Conservation (phyloP, 2,329 filamentous ascomycete species). For the Microsporum audouinii region DNA sequence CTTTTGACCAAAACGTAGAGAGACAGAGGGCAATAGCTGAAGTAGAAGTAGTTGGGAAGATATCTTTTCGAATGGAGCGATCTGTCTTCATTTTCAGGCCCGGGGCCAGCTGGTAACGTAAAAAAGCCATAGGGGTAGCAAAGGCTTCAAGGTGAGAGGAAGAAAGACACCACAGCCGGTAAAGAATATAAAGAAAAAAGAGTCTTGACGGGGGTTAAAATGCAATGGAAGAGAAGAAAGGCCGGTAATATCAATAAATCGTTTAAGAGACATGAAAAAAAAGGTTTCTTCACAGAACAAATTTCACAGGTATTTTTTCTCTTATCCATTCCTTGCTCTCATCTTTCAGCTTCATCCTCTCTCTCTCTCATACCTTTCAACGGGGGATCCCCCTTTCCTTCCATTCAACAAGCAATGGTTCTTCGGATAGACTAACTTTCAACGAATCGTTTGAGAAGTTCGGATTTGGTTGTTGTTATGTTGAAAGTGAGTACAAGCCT, state of each 20-base stretch:
- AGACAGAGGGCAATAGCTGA: not conserved
- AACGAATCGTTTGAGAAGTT: not conserved
- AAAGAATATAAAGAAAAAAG: not conserved
- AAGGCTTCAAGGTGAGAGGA: not conserved
- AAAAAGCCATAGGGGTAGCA: not conserved
- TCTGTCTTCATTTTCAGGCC: not conserved
- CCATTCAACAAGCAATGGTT: not conserved
- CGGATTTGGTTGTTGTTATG: too few species aligned
- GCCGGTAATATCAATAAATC: conserved; percentile 2
- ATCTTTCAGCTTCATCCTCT: not conserved
- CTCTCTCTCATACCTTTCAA: not conserved
- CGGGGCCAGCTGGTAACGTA: not conserved
- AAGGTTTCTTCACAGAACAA: not conserved
- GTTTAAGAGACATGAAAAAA: not conserved
- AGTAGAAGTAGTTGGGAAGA: not conserved
- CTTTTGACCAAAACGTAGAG: not conserved
- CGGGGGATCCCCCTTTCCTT: not conserved
- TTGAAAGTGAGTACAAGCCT: not conserved
- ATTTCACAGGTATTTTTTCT: not conserved
- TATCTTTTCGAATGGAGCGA: not conserved
- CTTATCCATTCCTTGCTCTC: not conserved
- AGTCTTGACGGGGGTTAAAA: not conserved
- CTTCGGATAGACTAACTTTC: not conserved
- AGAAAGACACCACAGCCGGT: not conserved
- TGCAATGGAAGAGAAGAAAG: not conserved